These are phyloP conservation scores for Cladophialophora immunda DNA, from an alignment of 2,329 filamentous ascomycete genomes.

Conservation along the genomic window DNA sequence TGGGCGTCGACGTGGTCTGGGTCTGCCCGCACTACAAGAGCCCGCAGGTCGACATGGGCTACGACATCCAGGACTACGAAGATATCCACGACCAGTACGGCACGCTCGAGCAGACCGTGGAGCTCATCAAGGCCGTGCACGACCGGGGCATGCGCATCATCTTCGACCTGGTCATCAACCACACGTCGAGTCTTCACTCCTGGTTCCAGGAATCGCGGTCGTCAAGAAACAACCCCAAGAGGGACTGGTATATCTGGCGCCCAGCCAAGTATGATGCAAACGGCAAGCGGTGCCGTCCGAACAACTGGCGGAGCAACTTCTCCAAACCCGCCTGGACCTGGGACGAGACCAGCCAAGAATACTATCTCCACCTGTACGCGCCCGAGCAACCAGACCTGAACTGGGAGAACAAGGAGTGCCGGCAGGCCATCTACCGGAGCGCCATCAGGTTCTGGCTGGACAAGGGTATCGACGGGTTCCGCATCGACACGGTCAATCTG, in stretches of 20 bases:
- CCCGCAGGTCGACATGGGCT: slow-evolving; percentile 74
- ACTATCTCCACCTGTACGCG: slow-evolving; percentile 76
- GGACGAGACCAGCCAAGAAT: slow-evolving; percentile 73
- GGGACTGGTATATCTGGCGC: slow-evolving; percentile 69
- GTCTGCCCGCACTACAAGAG: slow-evolving; percentile 71
- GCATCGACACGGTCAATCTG: slow-evolving; percentile 73
- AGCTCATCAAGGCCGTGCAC: slow-evolving; percentile 64
- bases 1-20: slow-evolving; percentile 74
- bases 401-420: slow-evolving; percentile 72
- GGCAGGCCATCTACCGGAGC: slow-evolving; percentile 71
- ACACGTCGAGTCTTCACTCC: slow-evolving; percentile 72
- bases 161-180: slow-evolving; percentile 77
- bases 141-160: slow-evolving; percentile 71
- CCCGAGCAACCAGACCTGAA: slow-evolving; percentile 79
- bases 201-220: slow-evolving; percentile 73
- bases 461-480: slow-evolving; percentile 73
- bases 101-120: slow-evolving; percentile 67
- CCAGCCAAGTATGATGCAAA: slow-evolving; percentile 59
- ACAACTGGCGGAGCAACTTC: slow-evolving; percentile 74
- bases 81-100: slow-evolving; percentile 69
- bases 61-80: slow-evolving; percentile 73
- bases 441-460: slow-evolving; percentile 78
- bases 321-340: slow-evolving; percentile 62
- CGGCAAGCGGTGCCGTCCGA: slow-evolving; percentile 70
- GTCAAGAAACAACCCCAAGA: slow-evolving; percentile 65